Conservation (phyloP, 257 asterid species). For the Schizonepeta tenuifolia region DNA sequence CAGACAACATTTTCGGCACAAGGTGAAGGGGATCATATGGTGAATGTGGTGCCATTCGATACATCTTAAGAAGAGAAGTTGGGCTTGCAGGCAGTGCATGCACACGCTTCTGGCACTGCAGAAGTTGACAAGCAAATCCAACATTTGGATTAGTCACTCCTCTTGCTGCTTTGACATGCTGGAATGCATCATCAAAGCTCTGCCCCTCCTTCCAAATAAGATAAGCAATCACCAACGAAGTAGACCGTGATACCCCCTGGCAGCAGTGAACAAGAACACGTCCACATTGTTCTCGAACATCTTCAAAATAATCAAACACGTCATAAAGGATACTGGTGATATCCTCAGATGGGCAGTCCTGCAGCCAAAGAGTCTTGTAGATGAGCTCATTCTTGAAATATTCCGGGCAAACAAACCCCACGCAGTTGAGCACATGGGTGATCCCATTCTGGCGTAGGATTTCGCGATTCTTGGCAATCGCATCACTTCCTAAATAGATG, state of each 20-base stretch:
- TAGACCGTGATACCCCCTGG: conserved; percentile 91
- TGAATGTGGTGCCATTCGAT: conserved; percentile 89
- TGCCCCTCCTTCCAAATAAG: conserved; percentile 91
- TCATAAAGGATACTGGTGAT: conserved; percentile 87
- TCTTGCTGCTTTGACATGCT: conserved; percentile 81
- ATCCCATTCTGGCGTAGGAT: conserved; percentile 66
- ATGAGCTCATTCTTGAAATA: conserved; percentile 80
- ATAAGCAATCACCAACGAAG: conserved; percentile 92
- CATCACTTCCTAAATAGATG: conserved; percentile 80
- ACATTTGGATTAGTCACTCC: conserved; percentile 91
- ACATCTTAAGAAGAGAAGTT: conserved; percentile 72
- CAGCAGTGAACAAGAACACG: conserved; percentile 93
- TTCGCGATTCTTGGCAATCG: conserved; percentile 76
- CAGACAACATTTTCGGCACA: conserved; percentile 53
- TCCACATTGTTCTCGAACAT: conserved; percentile 75
- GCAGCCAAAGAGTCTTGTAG: conserved; percentile 96
- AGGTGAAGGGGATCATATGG: conserved; percentile 91
- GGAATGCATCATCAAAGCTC: conserved; percentile 88
- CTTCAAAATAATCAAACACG: conserved; percentile 93
- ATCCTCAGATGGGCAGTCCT: conserved; percentile 91
- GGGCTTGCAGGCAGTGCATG: conserved; percentile 95
- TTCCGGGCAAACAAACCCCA: conserved; percentile 79
- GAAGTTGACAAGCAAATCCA: conserved; percentile 87
- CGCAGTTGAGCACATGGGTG: conserved; percentile 96
- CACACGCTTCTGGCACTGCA: conserved; percentile 72